Evolutionary conservation across 371 early-diverging fungal genomes (phyloP).

Genomic region (Nematocida sp.): DNA sequence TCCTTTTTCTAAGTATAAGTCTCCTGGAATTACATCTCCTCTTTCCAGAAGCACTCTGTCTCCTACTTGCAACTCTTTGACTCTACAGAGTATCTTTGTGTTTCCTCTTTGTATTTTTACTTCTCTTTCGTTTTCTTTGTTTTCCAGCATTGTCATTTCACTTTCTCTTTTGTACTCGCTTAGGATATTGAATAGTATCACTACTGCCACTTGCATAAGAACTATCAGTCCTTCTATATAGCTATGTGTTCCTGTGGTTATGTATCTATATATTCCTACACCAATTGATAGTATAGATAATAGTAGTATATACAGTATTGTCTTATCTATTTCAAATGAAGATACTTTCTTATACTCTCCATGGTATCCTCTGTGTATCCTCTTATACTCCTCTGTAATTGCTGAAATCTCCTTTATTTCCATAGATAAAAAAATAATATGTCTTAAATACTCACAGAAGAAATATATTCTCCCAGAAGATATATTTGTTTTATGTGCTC

Average conservation of each 20-base stretch:
- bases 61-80: slow-evolving; percentile 67
- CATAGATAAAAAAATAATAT: too few species aligned
- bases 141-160: slow-evolving; percentile 80
- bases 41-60: slow-evolving; percentile 79
- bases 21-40: slow-evolving; percentile 81
- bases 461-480: too few species aligned
- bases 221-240: slow-evolving; percentile 78
- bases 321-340: too few species aligned
- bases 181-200: slow-evolving; percentile 78
- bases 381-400: neutral
- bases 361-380: neutral
- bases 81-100: slow-evolving; percentile 62
- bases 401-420: neutral
- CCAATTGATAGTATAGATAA: neutral
- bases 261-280: slow-evolving; percentile 6
- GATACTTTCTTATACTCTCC: too few species aligned
- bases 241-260: slow-evolving; percentile 62
- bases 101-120: slow-evolving; percentile 64
- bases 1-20: slow-evolving; percentile 73
- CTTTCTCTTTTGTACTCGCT: slow-evolving; percentile 87
- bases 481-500: too few species aligned
- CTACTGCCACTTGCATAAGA: slow-evolving; percentile 72
- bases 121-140: slow-evolving; percentile 73
- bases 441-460: too few species aligned
- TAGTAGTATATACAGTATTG: neutral